These are phyloP conservation scores for Rhodamnia rubescens DNA, from an alignment of 345 rosid species.

Conservation along the genomic window DNA sequence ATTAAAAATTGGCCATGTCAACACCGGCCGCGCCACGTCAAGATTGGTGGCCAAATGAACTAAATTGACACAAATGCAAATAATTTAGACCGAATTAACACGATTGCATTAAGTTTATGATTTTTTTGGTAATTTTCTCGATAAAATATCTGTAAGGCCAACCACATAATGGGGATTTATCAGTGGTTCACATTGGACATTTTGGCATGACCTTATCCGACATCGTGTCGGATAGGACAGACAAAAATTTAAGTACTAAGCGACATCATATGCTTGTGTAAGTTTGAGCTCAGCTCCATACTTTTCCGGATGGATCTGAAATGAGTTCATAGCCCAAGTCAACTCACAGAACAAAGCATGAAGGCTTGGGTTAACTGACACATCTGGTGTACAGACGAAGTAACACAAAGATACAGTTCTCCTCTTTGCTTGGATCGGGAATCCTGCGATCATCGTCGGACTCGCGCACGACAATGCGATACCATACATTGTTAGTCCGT, in stretches of 20 bases:
- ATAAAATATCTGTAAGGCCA: too few species aligned
- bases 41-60: too few species aligned
- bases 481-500: background rate
- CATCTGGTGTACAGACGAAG: background rate
- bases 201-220: background rate
- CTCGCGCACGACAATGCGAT: background rate
- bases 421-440: background rate
- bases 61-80: too few species aligned
- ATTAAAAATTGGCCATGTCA: too few species aligned
- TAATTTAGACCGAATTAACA: too few species aligned
- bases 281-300: background rate
- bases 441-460: background rate
- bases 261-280: background rate
- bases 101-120: too few species aligned
- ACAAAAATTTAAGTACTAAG: background rate
- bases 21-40: too few species aligned
- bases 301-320: background rate
- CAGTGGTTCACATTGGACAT: too few species aligned
- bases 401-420: background rate
- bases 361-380: background rate
- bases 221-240: background rate
- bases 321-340: too few species aligned
- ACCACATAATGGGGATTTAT: too few species aligned
- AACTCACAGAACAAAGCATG: background rate
- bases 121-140: too few species aligned